phyloP scores from a whole-genome alignment of 305 asterid genomes.

The Rubia balearica region DNA sequence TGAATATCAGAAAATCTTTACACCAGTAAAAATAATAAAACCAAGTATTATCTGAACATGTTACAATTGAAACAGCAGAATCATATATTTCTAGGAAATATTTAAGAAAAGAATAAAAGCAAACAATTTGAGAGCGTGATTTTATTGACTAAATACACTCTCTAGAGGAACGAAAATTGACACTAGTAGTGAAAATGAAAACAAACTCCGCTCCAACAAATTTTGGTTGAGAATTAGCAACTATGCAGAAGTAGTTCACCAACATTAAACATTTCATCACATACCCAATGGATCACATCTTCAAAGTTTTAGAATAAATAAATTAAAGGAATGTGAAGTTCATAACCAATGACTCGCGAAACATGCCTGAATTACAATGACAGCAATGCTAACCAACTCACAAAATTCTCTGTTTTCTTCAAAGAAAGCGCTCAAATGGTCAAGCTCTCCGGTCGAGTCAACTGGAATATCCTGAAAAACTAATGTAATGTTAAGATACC shows the following conservation, averaged over 20 bases:
- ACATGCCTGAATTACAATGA: constrained; percentile 66
- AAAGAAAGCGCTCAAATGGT: constrained; percentile 41
- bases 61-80: background rate
- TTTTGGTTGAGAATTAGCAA: background rate
- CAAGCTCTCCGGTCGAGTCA: constrained; percentile 84
- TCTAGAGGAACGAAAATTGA: background rate
- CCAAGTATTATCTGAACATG: background rate
- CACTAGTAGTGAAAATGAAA: background rate
- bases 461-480: constrained; percentile 57
- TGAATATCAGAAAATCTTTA: background rate
- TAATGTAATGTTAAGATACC: constrained; percentile 15
- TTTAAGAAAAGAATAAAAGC: background rate
- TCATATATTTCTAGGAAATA: background rate
- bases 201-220: background rate
- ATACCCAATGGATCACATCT: background rate
- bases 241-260: background rate
- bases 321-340: background rate
- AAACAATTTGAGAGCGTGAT: background rate
- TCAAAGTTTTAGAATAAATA: too few species aligned
- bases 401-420: constrained; percentile 53
- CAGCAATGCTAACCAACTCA: constrained; percentile 56
- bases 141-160: background rate
- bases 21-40: background rate
- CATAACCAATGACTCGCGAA: constrained; percentile 19
- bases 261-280: background rate